Conservation (phyloP, 768 basidiomycete genomes). For the Psilocybe subaeruginosa region DNA sequence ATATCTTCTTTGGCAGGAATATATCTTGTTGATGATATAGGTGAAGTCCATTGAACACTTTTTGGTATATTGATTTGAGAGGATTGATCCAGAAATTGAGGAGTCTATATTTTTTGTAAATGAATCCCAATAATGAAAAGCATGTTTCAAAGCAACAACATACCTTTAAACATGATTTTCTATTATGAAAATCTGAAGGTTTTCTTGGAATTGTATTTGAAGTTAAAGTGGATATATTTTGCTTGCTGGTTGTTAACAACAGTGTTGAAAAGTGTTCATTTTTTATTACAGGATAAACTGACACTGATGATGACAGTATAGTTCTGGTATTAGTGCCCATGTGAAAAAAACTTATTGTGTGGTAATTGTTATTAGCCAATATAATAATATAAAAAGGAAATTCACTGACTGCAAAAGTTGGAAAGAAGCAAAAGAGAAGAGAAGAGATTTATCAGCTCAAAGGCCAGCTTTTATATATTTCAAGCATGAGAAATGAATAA, state of each 20-base stretch:
- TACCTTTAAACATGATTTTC: slow-evolving; percentile 4
- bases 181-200: too few relatives aligned
- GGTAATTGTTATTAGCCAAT: too few relatives aligned
- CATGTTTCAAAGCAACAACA: not conserved
- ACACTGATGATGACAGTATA: not conserved
- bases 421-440: too few relatives aligned
- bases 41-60: slow-evolving; percentile 16
- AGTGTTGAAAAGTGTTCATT: not conserved
- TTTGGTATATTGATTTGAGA: not conserved
- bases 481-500: not conserved
- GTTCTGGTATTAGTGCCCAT: not conserved
- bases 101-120: not conserved
- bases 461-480: not conserved
- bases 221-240: too few relatives aligned
- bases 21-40: slow-evolving; percentile 10
- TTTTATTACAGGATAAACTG: not conserved
- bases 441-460: too few relatives aligned
- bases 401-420: too few relatives aligned
- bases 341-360: too few relatives aligned
- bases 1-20: slow-evolving; percentile 11
- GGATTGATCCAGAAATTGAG: not conserved
- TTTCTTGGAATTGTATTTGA: not conserved
- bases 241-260: too few relatives aligned
- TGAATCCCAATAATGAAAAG: not conserved
- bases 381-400: too few relatives aligned